Evolutionary conservation across 1,284 basidiomycete genomes (phyloP).

Genomic region (Austroboletus niveus): DNA sequence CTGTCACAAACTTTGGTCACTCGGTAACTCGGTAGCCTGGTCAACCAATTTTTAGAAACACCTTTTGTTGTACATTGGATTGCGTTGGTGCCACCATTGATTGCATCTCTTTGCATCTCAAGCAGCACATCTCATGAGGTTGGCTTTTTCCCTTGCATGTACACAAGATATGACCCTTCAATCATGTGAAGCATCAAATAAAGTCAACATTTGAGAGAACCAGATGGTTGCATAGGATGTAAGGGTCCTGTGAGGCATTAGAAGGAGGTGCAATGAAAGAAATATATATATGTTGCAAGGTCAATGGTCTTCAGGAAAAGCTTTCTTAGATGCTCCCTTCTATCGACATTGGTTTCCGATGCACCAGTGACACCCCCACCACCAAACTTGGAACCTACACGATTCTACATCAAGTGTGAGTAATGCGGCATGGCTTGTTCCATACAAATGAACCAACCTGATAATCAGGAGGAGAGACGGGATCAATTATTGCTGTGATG

Average conservation of each 20-base stretch:
- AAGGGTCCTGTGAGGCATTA: conserved; percentile 74
- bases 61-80: conserved; percentile 79
- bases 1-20: conserved; percentile 79
- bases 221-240: conserved; percentile 97
- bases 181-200: conserved; percentile 98
- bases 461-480: conserved; percentile 36
- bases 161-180: conserved; percentile 98
- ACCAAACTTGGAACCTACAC: conserved; percentile 94
- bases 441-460: conserved; percentile 34
- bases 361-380: conserved; percentile 92
- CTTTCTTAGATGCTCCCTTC: conserved; percentile 90
- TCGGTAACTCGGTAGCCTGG: conserved; percentile 81
- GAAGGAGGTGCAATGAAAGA: background rate
- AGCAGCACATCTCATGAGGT: conserved; percentile 93
- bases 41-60: conserved; percentile 96
- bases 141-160: conserved; percentile 99
- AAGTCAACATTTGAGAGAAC: conserved; percentile 95
- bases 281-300: conserved; percentile 67
- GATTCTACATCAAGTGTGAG: conserved; percentile 58
- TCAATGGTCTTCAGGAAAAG: conserved; percentile 97
- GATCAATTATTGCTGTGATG: conserved; percentile 3
- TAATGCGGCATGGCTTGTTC: background rate
- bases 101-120: conserved; percentile 92
- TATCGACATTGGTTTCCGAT: conserved; percentile 92
- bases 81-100: conserved; percentile 83